Evolutionary conservation across 257 asterid genomes (phyloP), one percentile per base, ranked within the genome.

Genomic region (Perilla frutescens): DNA sequence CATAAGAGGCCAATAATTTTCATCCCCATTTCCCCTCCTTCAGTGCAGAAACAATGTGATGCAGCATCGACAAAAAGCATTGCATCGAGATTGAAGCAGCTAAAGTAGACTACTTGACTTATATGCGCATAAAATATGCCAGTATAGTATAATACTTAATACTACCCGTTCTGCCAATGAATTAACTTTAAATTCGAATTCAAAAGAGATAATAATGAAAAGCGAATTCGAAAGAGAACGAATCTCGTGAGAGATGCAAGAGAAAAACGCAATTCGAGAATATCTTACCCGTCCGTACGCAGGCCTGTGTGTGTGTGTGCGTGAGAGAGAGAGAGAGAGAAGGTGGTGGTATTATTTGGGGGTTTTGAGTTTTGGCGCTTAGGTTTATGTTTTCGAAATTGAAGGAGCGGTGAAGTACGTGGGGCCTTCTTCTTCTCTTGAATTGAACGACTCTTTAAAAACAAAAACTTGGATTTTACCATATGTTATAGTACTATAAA

Each of bases 331-430:
- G 54, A 47, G 26, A 20, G 56, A 47, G 68, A 15, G 53, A 62
- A 37, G 63, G 59, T 48, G 47, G 5, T 36, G 50, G 65, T 26
- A 4, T 47, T n/a, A 20, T 26, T 55, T 7, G 56, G 63, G 64
- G 50, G 5, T 69, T 73, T 54, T 62, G 71, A 80, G 77, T 81
- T 88, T 88, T 89, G 87, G 90, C 93, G 93, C 84, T 86, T 72
- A 51, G 68, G 61, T 48, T 67, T 79, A 50, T 51, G 79, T 61
- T 77, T 89, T 89, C 84, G 86, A 90, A 90, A 81, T 76, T 75
- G 67, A 15, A 56, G 84, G 73, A 75, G 64, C 82, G 82, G 74
- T 68, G 13, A 6, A 1, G 9, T 40, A 15, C 20, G 69, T 67
- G 70, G 76, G 76, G 65, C 51, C 75, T 40, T 51, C 32, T 57